A percentile compares a stretch with the other conserved stretches of the same genome.
phyloP scores from a whole-genome alignment of 2,329 filamentous ascomycete genomes.

The Graphiopsis chlorocephala region DNA sequence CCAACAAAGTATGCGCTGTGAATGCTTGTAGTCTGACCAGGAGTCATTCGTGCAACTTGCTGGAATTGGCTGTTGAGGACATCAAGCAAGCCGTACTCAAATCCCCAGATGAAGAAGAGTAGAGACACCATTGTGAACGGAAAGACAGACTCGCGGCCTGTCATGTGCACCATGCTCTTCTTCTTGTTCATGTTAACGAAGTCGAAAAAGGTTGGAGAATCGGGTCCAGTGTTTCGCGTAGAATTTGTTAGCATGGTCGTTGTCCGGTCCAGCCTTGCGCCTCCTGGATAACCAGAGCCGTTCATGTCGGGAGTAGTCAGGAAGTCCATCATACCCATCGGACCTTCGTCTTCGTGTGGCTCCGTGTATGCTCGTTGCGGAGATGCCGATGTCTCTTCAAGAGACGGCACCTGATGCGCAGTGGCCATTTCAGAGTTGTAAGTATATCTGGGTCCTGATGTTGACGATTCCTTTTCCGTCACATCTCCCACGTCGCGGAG shows the following conservation, averaged over 20 bases:
- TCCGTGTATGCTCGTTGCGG: conserved; percentile 3
- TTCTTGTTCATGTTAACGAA: conserved; percentile 69
- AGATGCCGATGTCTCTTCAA: conserved; percentile 2
- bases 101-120: conserved; percentile 85
- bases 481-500: conserved; percentile 48
- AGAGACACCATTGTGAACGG: conserved; percentile 74
- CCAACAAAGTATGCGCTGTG: conserved; percentile 69
- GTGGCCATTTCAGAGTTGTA: conserved; percentile 22
- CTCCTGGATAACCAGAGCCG: conserved; percentile 18
- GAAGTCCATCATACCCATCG: conserved; percentile 53
- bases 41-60: conserved; percentile 58
- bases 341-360: conserved; percentile 19
- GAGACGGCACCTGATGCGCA: conserved; percentile 28
- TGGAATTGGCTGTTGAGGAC: conserved; percentile 73
- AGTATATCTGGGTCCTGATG: conserved; percentile 7
- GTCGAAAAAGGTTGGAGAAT: conserved; percentile 62
- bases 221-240: conserved; percentile 31
- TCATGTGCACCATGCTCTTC: conserved; percentile 68
- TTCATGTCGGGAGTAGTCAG: conserved; percentile 48
- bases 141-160: conserved; percentile 62
- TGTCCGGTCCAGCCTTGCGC: conserved; percentile 34
- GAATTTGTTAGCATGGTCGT: conserved; percentile 42
- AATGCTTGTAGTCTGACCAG: conserved; percentile 63
- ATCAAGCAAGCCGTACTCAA: conserved; percentile 84
- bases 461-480: conserved; percentile 28